Evolutionary conservation across 2,329 filamentous ascomycete genomes (phyloP), one percentile per base, ranked within the genome.

Genomic region (Phaeosphaeria sp.): DNA sequence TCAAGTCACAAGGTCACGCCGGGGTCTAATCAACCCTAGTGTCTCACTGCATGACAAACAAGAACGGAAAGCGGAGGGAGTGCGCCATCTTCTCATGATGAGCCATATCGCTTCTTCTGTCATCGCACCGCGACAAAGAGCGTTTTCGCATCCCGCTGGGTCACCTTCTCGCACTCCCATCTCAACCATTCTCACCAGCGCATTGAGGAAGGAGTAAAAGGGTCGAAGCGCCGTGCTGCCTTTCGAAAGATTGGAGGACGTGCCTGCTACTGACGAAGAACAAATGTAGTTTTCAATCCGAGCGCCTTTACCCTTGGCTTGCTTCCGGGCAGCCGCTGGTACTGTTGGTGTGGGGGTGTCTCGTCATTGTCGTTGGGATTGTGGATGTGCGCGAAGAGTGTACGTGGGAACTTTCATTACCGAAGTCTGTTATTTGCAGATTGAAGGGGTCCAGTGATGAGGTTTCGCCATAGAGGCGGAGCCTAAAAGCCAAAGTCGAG

Each of bases 271-370:
- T 74, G 72, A 73, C 60, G 53, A 56, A 42, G 25, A 9, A 57
- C n/a, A 66, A 57, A 61, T 50, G 70, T 74, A 74, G 72, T 74
- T 74, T 74, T 74, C 72, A 74, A 74, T 74, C 72, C 61, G 66
- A 74, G 72, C 72, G 72, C 66, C 63, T 65, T 62, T 64, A 52
- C 48, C 59, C 40, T 59, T 20, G 52, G 61, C 49, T 7, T 39
- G 36, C 36, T 39, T n/a, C n/a, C 36, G 15, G 36, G 36, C 36
- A 39, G 36, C 36, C 36, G 36, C 15, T 39, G 36, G 13, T 39
- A 59, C 40, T 52, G 62, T 47, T 45, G 51, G 57, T 54, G 65
- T 65, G 65, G 66, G 64, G 64, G 58, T 67, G 68, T 59, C 56
- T 66, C 56, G 69, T 71, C 63, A 27, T 69, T 70, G 64, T 71